Conservation (phyloP, 495 filamentous ascomycete species). For the Xylaria nigripes region DNA sequence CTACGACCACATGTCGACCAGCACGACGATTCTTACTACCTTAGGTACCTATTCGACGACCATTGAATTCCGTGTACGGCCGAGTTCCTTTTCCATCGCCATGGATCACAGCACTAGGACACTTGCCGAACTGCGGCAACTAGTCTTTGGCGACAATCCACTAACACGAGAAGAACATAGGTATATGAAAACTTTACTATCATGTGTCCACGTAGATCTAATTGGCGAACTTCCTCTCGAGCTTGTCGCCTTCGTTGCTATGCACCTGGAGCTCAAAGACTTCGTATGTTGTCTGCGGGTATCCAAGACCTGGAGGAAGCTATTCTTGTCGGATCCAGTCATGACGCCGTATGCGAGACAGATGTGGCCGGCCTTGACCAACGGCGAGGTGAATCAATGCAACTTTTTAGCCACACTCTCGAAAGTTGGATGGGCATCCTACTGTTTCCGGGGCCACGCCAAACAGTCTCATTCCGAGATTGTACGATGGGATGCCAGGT, state of each 20-base stretch:
- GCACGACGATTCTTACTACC: too few species aligned
- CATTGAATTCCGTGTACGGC: too few species aligned
- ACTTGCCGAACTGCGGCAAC: neutral
- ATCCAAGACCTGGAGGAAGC: slow-evolving; percentile 27
- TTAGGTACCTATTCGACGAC: too few species aligned
- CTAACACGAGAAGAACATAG: slow-evolving; percentile 19
- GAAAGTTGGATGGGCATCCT: slow-evolving; percentile 8
- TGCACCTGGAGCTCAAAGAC: slow-evolving; percentile 16
- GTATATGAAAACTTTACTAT: slow-evolving; percentile 21
- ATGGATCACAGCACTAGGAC: neutral
- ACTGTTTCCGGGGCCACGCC: neutral
- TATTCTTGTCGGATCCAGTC: slow-evolving; percentile 19
- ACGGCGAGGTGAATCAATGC: neutral
- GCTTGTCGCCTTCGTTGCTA: slow-evolving; percentile 21
- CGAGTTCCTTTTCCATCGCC: neutral
- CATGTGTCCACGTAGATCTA: slow-evolving; percentile 17
- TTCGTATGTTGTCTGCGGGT: slow-evolving; percentile 21
- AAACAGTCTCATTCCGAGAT: neutral
- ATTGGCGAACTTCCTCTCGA: slow-evolving; percentile 27
- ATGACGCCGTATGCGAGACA: slow-evolving; percentile 10
- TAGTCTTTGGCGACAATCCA: neutral
- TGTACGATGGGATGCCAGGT: slow-evolving; percentile 13
- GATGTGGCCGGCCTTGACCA: slow-evolving; percentile 18
- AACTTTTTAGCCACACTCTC: slow-evolving; percentile 8
- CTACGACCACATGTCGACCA: too few species aligned